phyloP scores from a whole-genome alignment of 2,329 filamentous ascomycete genomes.

The Penicillium olsonii region DNA sequence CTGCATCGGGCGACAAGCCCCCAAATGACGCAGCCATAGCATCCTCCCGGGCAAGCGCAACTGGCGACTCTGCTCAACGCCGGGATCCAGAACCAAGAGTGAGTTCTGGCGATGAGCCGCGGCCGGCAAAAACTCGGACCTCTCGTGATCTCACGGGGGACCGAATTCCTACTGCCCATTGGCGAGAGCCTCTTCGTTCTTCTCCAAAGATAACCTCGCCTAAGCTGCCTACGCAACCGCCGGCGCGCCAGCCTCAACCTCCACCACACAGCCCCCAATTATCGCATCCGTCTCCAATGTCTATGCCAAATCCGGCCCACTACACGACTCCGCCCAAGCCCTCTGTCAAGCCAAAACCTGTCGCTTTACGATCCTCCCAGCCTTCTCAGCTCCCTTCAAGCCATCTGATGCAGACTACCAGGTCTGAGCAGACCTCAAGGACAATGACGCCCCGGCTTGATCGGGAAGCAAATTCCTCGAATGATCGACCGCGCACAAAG shows the following conservation, averaged over 20 bases:
- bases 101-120: conserved; percentile 27
- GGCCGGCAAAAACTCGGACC: conserved; percentile 11
- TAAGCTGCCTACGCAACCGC: conserved; percentile 7
- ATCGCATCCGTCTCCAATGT: conserved; percentile 11
- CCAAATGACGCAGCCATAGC: conserved; percentile 30
- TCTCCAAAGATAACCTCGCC: conserved; percentile 18
- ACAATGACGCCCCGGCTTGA: conserved; percentile 18
- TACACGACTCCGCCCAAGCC: conserved; percentile 26
- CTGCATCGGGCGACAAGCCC: conserved; percentile 28
- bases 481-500: conserved; percentile 19
- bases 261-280: conserved; percentile 18
- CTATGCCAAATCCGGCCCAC: conserved; percentile 26
- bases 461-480: conserved; percentile 14
- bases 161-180: conserved; percentile 21
- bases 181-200: conserved; percentile 23
- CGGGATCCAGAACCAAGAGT: conserved; percentile 26
- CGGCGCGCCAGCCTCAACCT: conserved; percentile 13
- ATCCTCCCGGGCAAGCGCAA: conserved; percentile 31
- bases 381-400: conserved; percentile 24
- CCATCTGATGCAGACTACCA: conserved; percentile 14
- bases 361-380: conserved; percentile 29
- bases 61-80: conserved; percentile 28
- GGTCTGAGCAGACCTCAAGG: conserved; percentile 28
- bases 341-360: conserved; percentile 43
- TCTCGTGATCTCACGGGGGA: conserved; percentile 13